Percentiles rank a stretch among this genome's conserved stretches.
These are phyloP conservation scores for Hyaloperonospora brassicae DNA, from an alignment of 352 stramenopile genomes.

Conservation along the genomic window DNA sequence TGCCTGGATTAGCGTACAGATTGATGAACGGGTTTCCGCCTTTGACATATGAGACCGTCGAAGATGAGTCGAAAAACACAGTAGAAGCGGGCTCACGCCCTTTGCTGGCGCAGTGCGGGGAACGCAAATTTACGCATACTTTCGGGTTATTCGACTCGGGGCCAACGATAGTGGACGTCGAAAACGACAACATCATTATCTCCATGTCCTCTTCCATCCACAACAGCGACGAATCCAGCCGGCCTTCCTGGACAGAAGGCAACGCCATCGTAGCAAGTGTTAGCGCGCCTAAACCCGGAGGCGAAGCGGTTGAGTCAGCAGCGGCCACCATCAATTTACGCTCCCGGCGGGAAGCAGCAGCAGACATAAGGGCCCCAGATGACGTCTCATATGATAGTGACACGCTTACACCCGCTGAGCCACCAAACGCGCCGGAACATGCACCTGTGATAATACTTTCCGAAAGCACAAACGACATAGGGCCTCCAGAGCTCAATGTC, in stretches of 20 bases:
- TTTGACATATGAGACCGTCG: slow-evolving; percentile 53
- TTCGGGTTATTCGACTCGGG: slow-evolving; percentile 50
- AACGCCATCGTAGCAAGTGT: slow-evolving; percentile 56
- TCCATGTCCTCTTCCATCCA: slow-evolving; percentile 67
- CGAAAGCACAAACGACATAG: slow-evolving; percentile 47
- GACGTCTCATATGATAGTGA: slow-evolving; percentile 50
- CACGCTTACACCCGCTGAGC: slow-evolving; percentile 38
- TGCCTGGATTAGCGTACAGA: slow-evolving; percentile 50
- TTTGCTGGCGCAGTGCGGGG: slow-evolving; percentile 41
- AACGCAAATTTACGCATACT: slow-evolving; percentile 63
- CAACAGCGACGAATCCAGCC: slow-evolving; percentile 60
- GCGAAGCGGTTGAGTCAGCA: slow-evolving; percentile 18
- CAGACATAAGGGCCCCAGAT: slow-evolving; percentile 26
- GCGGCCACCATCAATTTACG: slow-evolving; percentile 40
- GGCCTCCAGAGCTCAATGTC: slow-evolving; percentile 32
- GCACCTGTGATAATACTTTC: slow-evolving; percentile 59
- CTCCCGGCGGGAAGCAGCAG: slow-evolving; percentile 29
- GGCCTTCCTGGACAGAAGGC: slow-evolving; percentile 30
- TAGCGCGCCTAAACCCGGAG: slow-evolving; percentile 34
- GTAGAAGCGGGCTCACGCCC: slow-evolving; percentile 37
- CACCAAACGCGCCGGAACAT: slow-evolving; percentile 23
- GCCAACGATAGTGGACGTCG: slow-evolving; percentile 64
- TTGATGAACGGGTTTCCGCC: slow-evolving; percentile 73
- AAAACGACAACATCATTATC: slow-evolving; percentile 66
- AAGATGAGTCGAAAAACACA: slow-evolving; percentile 33